A percentile compares a stretch with the other conserved stretches of the same genome.
Evolutionary conservation across 495 filamentous ascomycete species (phyloP).

Genomic region (Staphylotrichum longicolle): DNA sequence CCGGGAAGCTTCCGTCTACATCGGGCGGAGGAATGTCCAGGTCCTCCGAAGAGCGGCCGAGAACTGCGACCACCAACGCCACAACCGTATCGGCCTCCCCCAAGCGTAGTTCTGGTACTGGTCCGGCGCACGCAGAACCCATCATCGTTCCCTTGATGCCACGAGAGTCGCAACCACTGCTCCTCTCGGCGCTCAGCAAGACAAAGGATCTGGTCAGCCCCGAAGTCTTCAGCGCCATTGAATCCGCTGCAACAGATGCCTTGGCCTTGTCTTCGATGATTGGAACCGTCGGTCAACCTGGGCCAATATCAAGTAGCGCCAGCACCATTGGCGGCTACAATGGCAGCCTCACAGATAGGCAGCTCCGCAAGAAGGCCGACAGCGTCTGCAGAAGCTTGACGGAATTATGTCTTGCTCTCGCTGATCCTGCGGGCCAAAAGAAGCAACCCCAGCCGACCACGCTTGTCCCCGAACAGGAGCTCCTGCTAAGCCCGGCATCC

Average conservation of each 20-base stretch:
- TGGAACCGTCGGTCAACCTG: constrained; percentile 59
- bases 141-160: constrained; percentile 30
- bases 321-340: constrained; percentile 60
- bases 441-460: constrained; percentile 32
- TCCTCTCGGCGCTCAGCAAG: constrained; percentile 78
- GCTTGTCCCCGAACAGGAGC: constrained; percentile 31
- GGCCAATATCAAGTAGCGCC: constrained; percentile 57
- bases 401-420: constrained; percentile 84
- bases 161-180: constrained; percentile 65
- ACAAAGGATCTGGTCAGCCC: constrained; percentile 62
- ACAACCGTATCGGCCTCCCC: constrained; percentile 90
- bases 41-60: constrained; percentile 74
- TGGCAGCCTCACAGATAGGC: constrained; percentile 66
- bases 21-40: constrained; percentile 58
- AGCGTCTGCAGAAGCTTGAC: constrained; percentile 90
- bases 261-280: constrained; percentile 71
- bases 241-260: constrained; percentile 79
- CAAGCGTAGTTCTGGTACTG: constrained; percentile 57
- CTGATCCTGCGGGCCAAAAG: constrained; percentile 50
- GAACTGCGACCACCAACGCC: constrained; percentile 88
- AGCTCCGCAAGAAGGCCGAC: constrained; percentile 84
- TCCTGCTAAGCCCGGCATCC: constrained; percentile 37
- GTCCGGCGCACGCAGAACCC: constrained; percentile 35
- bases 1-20: constrained; percentile 77
- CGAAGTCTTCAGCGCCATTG: constrained; percentile 77